A percentile compares a stretch with the other conserved stretches of the same genome.
These are phyloP conservation scores for Penicillium sp. DNA, from an alignment of 2,329 filamentous ascomycete genomes.

Conservation along the genomic window DNA sequence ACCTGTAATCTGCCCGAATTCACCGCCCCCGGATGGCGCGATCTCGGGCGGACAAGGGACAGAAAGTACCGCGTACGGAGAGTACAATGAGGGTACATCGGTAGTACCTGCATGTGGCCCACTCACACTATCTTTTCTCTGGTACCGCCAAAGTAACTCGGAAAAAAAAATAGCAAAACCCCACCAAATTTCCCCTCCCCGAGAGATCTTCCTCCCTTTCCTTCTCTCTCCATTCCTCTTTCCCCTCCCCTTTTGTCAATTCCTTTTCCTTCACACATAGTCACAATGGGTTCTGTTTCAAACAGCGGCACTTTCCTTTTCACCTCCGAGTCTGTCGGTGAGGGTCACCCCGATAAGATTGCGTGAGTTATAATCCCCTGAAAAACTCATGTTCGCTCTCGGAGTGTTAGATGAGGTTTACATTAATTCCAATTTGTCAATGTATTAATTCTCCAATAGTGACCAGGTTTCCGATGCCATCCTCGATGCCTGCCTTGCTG, in stretches of 20 bases:
- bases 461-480: slow-evolving; percentile 98
- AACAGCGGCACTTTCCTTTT: slow-evolving; percentile 73
- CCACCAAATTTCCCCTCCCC: slow-evolving; percentile 25
- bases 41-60: slow-evolving; percentile 25
- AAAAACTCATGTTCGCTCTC: not conserved
- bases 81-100: slow-evolving; percentile 6
- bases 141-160: slow-evolving; percentile 15
- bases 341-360: slow-evolving; percentile 95
- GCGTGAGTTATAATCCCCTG: slow-evolving; percentile 51
- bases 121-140: not conserved
- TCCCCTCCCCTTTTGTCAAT: slow-evolving; percentile 17
- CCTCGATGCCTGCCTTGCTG: slow-evolving; percentile 92
- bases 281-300: slow-evolving; percentile 61
- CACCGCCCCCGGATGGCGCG: slow-evolving; percentile 32
- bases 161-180: slow-evolving; percentile 18
- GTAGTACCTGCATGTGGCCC: slow-evolving; percentile 10
- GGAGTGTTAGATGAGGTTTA: not conserved
- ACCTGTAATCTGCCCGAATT: slow-evolving; percentile 18
- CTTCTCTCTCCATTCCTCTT: slow-evolving; percentile 14
- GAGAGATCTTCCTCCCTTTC: slow-evolving; percentile 24
- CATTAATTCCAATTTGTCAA: slow-evolving; percentile 3
- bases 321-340: slow-evolving; percentile 86
- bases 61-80: slow-evolving; percentile 8
- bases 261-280: slow-evolving; percentile 16
- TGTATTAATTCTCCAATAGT: slow-evolving; percentile 38